These are phyloP conservation scores for Nitzschia sp. DNA, from an alignment of 108 stramenopile genomes.

Conservation along the genomic window DNA sequence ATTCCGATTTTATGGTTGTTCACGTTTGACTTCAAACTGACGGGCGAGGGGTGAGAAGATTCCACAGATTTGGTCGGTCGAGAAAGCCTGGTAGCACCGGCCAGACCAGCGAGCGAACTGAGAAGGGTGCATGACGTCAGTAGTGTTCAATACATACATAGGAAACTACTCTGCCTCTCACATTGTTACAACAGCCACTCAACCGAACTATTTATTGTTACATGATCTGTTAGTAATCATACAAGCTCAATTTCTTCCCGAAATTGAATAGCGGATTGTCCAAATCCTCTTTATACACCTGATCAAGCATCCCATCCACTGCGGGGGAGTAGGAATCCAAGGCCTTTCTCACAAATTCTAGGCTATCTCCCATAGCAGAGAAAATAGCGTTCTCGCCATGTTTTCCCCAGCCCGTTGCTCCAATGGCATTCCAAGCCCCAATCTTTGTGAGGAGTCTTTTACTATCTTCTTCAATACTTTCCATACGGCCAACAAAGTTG, in stretches of 20 bases:
- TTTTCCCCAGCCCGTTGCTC: conserved; percentile 41
- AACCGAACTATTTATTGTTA: too few species aligned
- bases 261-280: conserved; percentile 22
- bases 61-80: too few species aligned
- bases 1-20: too few species aligned
- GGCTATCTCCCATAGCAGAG: conserved; percentile 1
- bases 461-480: conserved; percentile 35
- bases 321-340: conserved; percentile 5
- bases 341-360: background rate
- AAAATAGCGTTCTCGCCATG: conserved; percentile 35
- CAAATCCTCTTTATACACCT: conserved; percentile 29
- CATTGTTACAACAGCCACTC: too few species aligned
- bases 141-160: too few species aligned
- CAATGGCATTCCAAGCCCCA: conserved; percentile 52
- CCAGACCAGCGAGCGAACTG: too few species aligned
- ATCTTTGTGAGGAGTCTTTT: conserved; percentile 33
- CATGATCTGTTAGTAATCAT: too few species aligned
- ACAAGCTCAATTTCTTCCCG: background rate
- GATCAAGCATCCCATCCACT: conserved; percentile 17
- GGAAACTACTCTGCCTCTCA: too few species aligned
- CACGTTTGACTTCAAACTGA: too few species aligned
- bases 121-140: too few species aligned
- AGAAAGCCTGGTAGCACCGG: too few species aligned
- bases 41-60: too few species aligned
- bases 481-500: conserved; percentile 48